Percentiles rank a stretch among this genome's conserved stretches.
Evolutionary conservation across 2,329 filamentous ascomycete species (phyloP).

Genomic region (Cadophora sp.): DNA sequence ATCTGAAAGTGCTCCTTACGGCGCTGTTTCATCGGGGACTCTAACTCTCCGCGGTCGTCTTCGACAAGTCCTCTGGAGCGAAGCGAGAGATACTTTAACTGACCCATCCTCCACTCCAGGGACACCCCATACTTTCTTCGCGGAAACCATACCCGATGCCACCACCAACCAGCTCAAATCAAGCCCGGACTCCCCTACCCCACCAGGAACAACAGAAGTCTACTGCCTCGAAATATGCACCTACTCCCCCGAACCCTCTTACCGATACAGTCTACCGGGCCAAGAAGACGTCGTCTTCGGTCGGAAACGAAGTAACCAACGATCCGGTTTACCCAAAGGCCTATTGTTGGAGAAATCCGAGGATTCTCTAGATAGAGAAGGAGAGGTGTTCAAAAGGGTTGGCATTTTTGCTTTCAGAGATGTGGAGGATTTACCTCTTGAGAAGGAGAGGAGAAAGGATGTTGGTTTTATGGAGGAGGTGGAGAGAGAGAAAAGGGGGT

Average conservation of each 20-base stretch:
- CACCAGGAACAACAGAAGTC: background rate
- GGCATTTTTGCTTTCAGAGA: background rate
- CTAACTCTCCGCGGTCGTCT: background rate
- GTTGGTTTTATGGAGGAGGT: background rate
- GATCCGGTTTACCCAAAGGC: background rate
- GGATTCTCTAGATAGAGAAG: background rate
- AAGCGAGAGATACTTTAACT: background rate
- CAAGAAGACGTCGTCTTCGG: constrained; percentile 1
- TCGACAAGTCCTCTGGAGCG: background rate
- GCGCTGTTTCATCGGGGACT: background rate
- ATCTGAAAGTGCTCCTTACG: constrained; percentile 48
- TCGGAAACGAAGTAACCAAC: background rate
- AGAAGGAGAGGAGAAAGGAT: background rate
- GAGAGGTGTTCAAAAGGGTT: background rate
- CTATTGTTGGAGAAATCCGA: background rate
- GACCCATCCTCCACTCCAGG: background rate
- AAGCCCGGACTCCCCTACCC: too few relatives aligned
- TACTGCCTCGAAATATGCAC: constrained; percentile 1
- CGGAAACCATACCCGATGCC: background rate
- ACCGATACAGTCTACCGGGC: background rate
- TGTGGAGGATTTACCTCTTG: background rate
- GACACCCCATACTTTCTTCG: background rate
- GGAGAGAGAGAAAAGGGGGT: background rate
- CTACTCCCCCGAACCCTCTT: background rate
- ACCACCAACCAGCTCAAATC: background rate